A percentile compares a stretch with the other conserved stretches of the same genome.
phyloP scores from a whole-genome alignment of 352 stramenopile species.

The Phytophthora uliginosa region DNA sequence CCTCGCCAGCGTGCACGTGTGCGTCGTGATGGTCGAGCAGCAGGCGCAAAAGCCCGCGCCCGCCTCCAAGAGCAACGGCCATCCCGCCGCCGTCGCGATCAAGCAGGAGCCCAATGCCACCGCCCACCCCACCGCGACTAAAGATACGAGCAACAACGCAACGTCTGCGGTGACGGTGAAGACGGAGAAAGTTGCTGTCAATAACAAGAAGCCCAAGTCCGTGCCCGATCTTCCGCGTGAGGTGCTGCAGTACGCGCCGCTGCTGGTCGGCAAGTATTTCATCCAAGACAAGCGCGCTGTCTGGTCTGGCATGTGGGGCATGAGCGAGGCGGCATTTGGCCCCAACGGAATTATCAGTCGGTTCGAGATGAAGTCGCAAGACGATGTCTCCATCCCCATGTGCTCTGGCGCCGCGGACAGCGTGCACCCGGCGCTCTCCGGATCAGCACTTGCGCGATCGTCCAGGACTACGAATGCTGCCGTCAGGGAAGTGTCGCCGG shows the following conservation, averaged over 20 bases:
- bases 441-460: slow-evolving; percentile 62
- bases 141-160: slow-evolving; percentile 6
- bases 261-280: slow-evolving; percentile 87
- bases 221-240: slow-evolving; percentile 57
- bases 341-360: slow-evolving; percentile 78
- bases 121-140: neutral
- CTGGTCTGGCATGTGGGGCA: slow-evolving; percentile 86
- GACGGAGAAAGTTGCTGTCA: slow-evolving; percentile 23
- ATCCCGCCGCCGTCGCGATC: neutral
- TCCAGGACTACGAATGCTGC: slow-evolving; percentile 52
- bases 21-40: slow-evolving; percentile 77
- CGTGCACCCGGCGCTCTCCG: slow-evolving; percentile 62
- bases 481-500: slow-evolving; percentile 54
- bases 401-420: slow-evolving; percentile 41
- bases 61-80: slow-evolving; percentile 17
- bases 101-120: slow-evolving; percentile 26
- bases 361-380: slow-evolving; percentile 91
- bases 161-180: slow-evolving; percentile 23
- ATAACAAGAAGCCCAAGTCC: slow-evolving; percentile 22
- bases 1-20: slow-evolving; percentile 59
- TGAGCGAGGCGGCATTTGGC: slow-evolving; percentile 86
- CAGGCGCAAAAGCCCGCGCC: slow-evolving; percentile 39
- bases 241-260: slow-evolving; percentile 73
- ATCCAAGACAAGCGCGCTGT: slow-evolving; percentile 85
- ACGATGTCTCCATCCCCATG: slow-evolving; percentile 76